Percentiles rank a stretch among this genome's conserved stretches.
These are phyloP conservation scores for Lentinus tigrinus DNA, from an alignment of 768 basidiomycete genomes.

Conservation along the genomic window DNA sequence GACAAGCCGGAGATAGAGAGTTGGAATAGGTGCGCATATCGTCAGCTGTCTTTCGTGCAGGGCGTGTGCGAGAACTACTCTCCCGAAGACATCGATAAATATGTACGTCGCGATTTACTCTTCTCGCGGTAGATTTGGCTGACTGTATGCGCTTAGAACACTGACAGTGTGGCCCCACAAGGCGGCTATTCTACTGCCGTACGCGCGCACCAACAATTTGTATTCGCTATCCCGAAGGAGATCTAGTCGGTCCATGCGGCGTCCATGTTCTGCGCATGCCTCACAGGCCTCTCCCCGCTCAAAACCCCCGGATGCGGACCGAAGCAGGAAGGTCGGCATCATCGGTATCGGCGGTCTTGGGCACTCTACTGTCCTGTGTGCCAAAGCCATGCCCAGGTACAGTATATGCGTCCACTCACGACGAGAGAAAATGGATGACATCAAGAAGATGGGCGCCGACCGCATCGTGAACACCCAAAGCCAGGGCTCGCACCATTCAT, in stretches of 20 bases:
- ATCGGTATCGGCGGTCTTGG: slow-evolving; percentile 66
- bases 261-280: slow-evolving; percentile 63
- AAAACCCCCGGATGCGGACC: slow-evolving; percentile 52
- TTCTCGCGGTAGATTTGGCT: neutral
- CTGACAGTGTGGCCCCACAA: slow-evolving; percentile 38
- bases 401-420: slow-evolving; percentile 59
- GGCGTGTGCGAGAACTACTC: slow-evolving; percentile 62
- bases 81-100: slow-evolving; percentile 39
- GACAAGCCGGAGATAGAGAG: slow-evolving; percentile 51
- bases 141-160: slow-evolving; percentile 22
- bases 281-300: slow-evolving; percentile 65
- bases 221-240: slow-evolving; percentile 56
- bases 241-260: slow-evolving; percentile 54
- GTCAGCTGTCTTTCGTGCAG: slow-evolving; percentile 50
- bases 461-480: slow-evolving; percentile 47
- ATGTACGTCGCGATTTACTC: slow-evolving; percentile 22
- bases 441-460: slow-evolving; percentile 55
- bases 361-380: slow-evolving; percentile 40
- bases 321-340: slow-evolving; percentile 63
- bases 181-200: slow-evolving; percentile 50
- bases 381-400: slow-evolving; percentile 56
- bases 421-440: slow-evolving; percentile 53
- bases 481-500: neutral
- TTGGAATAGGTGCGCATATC: slow-evolving; percentile 53
- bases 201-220: slow-evolving; percentile 50